Evolutionary conservation across 768 basidiomycete species (phyloP).

Genomic region (Lepiota venenata): DNA sequence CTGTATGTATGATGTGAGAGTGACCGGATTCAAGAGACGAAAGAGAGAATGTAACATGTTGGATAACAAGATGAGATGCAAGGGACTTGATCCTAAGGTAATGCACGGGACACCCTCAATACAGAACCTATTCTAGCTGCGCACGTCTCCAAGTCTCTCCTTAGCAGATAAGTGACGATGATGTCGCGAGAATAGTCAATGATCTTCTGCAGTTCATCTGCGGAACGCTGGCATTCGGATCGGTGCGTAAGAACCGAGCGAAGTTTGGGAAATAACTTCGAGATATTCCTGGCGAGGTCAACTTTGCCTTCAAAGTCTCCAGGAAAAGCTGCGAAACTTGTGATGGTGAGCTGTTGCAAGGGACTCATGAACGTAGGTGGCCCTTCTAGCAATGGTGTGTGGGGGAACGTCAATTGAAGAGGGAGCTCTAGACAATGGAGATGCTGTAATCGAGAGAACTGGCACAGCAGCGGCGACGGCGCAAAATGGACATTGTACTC

Average conservation of each 20-base stretch:
- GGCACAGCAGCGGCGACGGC: neutral
- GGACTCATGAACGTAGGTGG: neutral
- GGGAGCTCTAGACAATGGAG: neutral
- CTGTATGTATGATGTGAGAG: too few relatives aligned
- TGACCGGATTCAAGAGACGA: too few relatives aligned
- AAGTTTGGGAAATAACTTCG: constrained; percentile 1
- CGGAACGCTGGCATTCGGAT: neutral
- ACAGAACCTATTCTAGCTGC: too few relatives aligned
- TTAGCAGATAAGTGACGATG: too few relatives aligned
- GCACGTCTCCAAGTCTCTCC: neutral
- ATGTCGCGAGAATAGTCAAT: neutral
- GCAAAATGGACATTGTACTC: neutral
- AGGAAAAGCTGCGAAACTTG: neutral
- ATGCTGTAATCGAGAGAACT: neutral
- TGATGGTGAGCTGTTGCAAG: constrained; percentile 1
- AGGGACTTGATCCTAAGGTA: too few relatives aligned
- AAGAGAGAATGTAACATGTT: too few relatives aligned
- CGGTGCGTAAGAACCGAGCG: neutral
- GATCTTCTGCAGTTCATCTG: neutral
- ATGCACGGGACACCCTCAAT: too few relatives aligned
- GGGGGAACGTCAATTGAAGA: neutral
- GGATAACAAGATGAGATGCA: too few relatives aligned
- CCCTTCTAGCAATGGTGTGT: neutral
- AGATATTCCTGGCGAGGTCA: neutral
- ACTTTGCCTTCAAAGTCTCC: neutral